Evolutionary conservation across 768 basidiomycete species (phyloP).

Genomic region (Fibroporia radiculosa): DNA sequence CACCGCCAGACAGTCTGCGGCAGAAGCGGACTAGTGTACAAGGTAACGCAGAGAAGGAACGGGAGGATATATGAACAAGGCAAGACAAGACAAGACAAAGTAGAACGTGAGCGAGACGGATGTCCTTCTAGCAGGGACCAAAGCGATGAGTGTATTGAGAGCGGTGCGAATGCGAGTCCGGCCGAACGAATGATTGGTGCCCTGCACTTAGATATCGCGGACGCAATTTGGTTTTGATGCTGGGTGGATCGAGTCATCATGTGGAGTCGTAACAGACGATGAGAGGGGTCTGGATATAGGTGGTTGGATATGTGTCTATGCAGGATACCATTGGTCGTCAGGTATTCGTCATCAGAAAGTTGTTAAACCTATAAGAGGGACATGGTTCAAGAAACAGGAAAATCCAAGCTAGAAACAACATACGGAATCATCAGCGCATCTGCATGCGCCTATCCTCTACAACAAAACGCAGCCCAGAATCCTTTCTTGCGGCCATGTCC

Average conservation of each 20-base stretch:
- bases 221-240: not conserved
- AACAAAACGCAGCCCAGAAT: slow-evolving; percentile 62
- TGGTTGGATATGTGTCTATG: not conserved
- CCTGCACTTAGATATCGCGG: not conserved
- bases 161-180: not conserved
- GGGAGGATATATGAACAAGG: not conserved
- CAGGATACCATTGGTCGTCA: not conserved
- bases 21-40: not conserved
- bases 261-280: not conserved
- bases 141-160: not conserved
- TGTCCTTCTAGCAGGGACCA: not conserved
- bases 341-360: too few relatives aligned
- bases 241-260: not conserved
- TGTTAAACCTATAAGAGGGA: too few relatives aligned
- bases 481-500: slow-evolving; percentile 55
- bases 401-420: too few relatives aligned
- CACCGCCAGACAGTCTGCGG: not conserved
- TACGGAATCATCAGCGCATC: slow-evolving; percentile 13
- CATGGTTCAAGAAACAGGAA: too few relatives aligned
- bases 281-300: not conserved
- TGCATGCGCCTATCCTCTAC: slow-evolving; percentile 40
- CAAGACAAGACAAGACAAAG: not conserved
- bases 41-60: not conserved
- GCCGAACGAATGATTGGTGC: not conserved
- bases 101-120: too few relatives aligned